These are phyloP conservation scores for Alternaria arborescens DNA, from an alignment of 2,329 filamentous ascomycete species.

Conservation along the genomic window DNA sequence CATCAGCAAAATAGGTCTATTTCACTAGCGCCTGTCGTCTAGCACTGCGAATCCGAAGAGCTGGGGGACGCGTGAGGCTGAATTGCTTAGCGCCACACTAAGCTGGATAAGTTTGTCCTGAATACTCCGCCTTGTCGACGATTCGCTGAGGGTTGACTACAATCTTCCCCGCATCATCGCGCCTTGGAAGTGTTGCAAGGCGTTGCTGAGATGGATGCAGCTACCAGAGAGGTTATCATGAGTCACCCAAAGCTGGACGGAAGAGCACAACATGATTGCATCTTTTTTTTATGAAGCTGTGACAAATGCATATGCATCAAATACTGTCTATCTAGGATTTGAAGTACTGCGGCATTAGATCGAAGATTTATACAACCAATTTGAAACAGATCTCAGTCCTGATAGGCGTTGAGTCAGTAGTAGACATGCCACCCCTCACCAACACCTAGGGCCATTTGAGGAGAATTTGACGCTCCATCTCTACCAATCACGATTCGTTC, in stretches of 20 bases:
- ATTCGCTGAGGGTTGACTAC: neutral
- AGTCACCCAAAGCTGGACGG: neutral
- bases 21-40: constrained; percentile 13
- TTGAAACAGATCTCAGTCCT: neutral
- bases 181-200: neutral
- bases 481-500: neutral
- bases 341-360: no score
- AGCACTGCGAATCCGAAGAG: constrained; percentile 12
- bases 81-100: constrained; percentile 9
- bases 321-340: no score
- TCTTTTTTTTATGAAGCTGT: no score
- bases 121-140: neutral
- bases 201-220: neutral
- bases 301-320: no score
- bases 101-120: neutral
- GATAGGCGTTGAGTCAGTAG: neutral
- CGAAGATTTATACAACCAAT: neutral
- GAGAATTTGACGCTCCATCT: neutral
- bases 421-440: neutral
- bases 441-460: neutral
- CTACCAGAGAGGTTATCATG: neutral
- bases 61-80: constrained; percentile 19
- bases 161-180: neutral
- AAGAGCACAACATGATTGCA: no score
- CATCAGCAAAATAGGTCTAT: constrained; percentile 19